A percentile compares a stretch with the other conserved stretches of the same genome.
These are phyloP conservation scores for Brassica incana DNA, from an alignment of 345 rosid species.

Conservation along the genomic window DNA sequence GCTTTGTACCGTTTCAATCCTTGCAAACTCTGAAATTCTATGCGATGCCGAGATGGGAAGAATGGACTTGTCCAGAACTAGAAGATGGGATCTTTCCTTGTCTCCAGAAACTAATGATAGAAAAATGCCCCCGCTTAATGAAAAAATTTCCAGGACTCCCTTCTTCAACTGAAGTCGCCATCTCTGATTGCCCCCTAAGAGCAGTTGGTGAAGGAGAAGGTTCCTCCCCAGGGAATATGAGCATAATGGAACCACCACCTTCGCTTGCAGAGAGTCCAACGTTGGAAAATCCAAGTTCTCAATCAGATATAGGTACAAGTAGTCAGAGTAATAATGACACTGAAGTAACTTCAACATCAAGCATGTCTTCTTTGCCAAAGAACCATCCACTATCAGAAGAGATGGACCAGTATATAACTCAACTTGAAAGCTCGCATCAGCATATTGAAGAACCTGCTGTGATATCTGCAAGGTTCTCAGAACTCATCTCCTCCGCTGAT, in stretches of 20 bases:
- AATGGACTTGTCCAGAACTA: constrained; percentile 33
- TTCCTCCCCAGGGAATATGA: constrained; percentile 4
- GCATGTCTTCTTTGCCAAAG: constrained; percentile 30
- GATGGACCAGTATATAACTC: background rate
- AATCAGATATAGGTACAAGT: constrained; percentile 10
- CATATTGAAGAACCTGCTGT: constrained; percentile 27
- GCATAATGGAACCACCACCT: background rate
- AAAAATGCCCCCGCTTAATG: constrained; percentile 29
- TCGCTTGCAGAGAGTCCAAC: background rate
- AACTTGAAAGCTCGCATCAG: constrained; percentile 8
- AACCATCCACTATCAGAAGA: constrained; percentile 1
- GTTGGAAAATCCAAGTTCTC: constrained; percentile 7
- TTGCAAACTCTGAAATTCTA: constrained; percentile 39
- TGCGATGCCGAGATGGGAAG: constrained; percentile 40
- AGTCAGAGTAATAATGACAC: constrained; percentile 26
- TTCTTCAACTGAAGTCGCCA: constrained; percentile 32
- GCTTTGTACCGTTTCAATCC: constrained; percentile 41
- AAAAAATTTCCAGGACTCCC: constrained; percentile 39
- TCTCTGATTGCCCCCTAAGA: constrained; percentile 35
- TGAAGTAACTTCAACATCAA: constrained; percentile 22
- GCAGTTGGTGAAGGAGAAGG: background rate
- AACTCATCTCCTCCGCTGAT: constrained; percentile 8
- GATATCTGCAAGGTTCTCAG: constrained; percentile 35
- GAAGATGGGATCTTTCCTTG: constrained; percentile 36
- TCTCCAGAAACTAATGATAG: constrained; percentile 36